Base-by-base conservation (phyloP, 768 basidiomycete species). In the Boletus barrowsii region DNA sequence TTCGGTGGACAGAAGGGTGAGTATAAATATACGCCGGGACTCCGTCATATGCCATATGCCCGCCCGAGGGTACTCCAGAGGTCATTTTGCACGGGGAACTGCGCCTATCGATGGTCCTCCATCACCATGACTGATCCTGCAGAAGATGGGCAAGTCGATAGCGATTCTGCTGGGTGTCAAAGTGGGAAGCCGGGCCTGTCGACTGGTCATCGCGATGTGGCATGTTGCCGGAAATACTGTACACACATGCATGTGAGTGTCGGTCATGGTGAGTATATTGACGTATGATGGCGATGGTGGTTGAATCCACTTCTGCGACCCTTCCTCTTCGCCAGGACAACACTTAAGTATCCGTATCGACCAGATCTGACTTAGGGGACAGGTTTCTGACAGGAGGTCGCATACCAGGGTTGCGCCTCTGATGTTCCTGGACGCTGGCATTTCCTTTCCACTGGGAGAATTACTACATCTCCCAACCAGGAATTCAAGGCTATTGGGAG, bases 401-500 rank as follows among this genome's bases (percentile, higher is more conserved):
- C 30, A 45, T n/a, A 14, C 10, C 24, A 61, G 35, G 48, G 44
- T 20, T 47, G 54, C 14, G 44, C 49, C 22, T 32, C 35, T 32
- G 10, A 51, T 24, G 42, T 51, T 57, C 30, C 41, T 15, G 40
- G 44, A 18, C 44, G 35, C 35, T 10, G 41, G 22, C 32, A 30
- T 17, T 40, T 41, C 30, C 24, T 47, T 49, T 56, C 47, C 35
- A 60, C 10, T 35, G 39, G 58, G 46, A 33, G 41, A 30, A 26
- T 45, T 8, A 46, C 45, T 29, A 42, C 47, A 39, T 56, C 20
- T 56, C 59, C 47, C 42, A 47, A 30, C 45, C 30, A 8, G 43
- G 40, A 20, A 55, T 60, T 15, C 51, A 42, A 55, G 39, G 22
- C n/a, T 44, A 42, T 41, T 80, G 80, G 79, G 70, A 76, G 51